Percentiles rank a stretch among this genome's conserved stretches.
Evolutionary conservation across 2,329 filamentous ascomycete species (phyloP).

Genomic region (Colletotrichum truncatum): DNA sequence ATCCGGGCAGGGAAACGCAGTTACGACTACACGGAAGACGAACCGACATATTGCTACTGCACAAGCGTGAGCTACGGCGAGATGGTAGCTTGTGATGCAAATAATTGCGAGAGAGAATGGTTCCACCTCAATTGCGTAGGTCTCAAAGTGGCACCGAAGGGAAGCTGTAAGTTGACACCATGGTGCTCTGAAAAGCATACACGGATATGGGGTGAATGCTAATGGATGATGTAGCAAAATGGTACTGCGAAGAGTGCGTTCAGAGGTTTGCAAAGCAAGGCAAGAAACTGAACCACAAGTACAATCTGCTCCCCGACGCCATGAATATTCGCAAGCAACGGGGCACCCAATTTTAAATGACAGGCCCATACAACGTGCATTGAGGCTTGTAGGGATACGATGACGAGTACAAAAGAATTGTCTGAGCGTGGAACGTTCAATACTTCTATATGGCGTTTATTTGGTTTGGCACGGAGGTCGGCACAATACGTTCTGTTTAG

Average conservation of each 20-base stretch:
- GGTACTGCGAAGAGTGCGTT: constrained; percentile 85
- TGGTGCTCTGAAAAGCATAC: too few species aligned
- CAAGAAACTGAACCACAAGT: constrained; percentile 61
- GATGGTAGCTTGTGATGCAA: constrained; percentile 84
- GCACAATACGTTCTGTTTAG: background rate
- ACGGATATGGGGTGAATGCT: background rate
- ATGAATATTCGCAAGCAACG: constrained; percentile 24
- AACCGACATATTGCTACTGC: constrained; percentile 83
- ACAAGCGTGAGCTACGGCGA: constrained; percentile 83
- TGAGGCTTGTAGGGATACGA: background rate
- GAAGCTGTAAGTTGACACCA: constrained; percentile 68
- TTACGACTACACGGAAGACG: constrained; percentile 52
- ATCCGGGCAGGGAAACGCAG: constrained; percentile 59
- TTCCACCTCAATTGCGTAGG: constrained; percentile 87
- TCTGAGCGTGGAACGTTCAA: background rate
- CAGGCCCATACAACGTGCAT: background rate
- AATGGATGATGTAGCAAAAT: constrained; percentile 67
- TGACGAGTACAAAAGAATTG: background rate
- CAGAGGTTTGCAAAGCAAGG: constrained; percentile 66
- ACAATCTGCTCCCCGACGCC: constrained; percentile 32
- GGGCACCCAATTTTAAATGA: background rate
- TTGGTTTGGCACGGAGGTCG: constrained; percentile 5
- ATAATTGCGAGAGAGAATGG: constrained; percentile 80
- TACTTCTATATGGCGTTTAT: constrained; percentile 9
- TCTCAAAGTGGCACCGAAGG: constrained; percentile 79